Conservation (phyloP, 2,329 filamentous ascomycete species). For the Penicillium sp. region DNA sequence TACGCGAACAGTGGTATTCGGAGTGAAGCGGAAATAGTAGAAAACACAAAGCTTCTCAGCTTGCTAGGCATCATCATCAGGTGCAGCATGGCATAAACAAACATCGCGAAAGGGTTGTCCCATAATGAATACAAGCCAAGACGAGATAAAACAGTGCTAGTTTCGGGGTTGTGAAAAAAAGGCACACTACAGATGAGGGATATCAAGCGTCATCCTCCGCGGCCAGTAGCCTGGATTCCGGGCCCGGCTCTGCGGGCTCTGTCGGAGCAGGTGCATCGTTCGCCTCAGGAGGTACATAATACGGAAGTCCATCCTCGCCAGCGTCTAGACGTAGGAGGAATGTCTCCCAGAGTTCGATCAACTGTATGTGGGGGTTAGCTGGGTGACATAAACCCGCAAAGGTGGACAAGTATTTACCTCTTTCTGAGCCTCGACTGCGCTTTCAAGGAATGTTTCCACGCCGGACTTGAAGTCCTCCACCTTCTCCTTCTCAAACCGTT, state of each 20-base stretch:
- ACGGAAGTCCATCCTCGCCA: conserved; percentile 71
- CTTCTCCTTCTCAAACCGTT: conserved; percentile 94
- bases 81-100: conserved; percentile 2
- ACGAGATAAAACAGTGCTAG: neutral
- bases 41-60: conserved; percentile 1
- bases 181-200: no score
- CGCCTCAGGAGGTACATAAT: conserved; percentile 36
- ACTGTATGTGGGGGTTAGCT: conserved; percentile 52
- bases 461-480: conserved; percentile 99
- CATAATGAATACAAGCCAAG: conserved; percentile 7
- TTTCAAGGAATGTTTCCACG: conserved; percentile 95
- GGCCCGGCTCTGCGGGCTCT: conserved; percentile 17
- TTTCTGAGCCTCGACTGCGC: conserved; percentile 96
- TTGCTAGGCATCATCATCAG: conserved; percentile 12
- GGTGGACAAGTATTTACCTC: conserved; percentile 62
- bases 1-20: conserved; percentile 21
- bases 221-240: conserved; percentile 8
- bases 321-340: conserved; percentile 95
- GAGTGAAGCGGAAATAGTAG: conserved; percentile 3
- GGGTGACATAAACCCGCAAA: neutral
- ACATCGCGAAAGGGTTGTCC: neutral
- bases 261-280: conserved; percentile 16
- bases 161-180: neutral
- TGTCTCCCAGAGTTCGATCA: conserved; percentile 94
- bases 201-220: conserved; percentile 18